phyloP scores from a whole-genome alignment of 2,329 filamentous ascomycete species.

The Pseudonectria foliicola region DNA sequence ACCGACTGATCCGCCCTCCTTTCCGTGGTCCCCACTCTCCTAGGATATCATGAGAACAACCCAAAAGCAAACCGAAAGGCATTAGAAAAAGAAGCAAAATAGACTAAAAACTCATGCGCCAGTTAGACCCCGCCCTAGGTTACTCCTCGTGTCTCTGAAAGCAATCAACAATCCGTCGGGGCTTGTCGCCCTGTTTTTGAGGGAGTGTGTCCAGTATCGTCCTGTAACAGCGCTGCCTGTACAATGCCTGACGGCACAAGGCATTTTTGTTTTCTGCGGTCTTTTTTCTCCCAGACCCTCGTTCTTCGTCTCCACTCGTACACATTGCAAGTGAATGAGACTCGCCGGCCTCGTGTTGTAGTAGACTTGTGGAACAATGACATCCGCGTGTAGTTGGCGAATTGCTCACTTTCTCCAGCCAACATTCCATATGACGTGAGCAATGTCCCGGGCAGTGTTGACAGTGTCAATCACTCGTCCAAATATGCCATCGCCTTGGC shows the following conservation, averaged over 20 bases:
- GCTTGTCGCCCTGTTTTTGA: no score
- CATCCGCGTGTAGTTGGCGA: no score
- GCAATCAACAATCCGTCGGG: no score
- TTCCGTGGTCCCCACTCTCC: conserved; percentile 17
- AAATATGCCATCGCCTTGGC: conserved; percentile 57
- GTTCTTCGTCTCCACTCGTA: no score
- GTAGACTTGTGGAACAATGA: conserved; percentile 5
- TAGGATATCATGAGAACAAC: conserved; percentile 23
- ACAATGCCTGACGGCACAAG: no score
- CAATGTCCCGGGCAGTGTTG: conserved; percentile 64
- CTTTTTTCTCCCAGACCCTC: no score
- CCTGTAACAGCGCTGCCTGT: no score
- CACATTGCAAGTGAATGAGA: no score
- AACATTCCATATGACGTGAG: conserved; percentile 66
- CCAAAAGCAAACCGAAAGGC: conserved; percentile 14
- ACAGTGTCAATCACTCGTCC: conserved; percentile 76
- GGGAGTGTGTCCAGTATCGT: no score
- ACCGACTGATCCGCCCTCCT: conserved; percentile 13
- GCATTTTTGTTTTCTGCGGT: no score
- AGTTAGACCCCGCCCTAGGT: conserved; percentile 12
- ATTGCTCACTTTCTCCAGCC: conserved; percentile 51
- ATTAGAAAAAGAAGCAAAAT: conserved; percentile 7
- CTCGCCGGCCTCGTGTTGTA: no score
- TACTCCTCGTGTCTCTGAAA: conserved; percentile 8
- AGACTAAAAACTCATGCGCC: conserved; percentile 12